Percentiles rank a stretch among this genome's conserved stretches.
These are phyloP conservation scores for Combretum micranthum DNA, from an alignment of 345 rosid species.

Conservation along the genomic window DNA sequence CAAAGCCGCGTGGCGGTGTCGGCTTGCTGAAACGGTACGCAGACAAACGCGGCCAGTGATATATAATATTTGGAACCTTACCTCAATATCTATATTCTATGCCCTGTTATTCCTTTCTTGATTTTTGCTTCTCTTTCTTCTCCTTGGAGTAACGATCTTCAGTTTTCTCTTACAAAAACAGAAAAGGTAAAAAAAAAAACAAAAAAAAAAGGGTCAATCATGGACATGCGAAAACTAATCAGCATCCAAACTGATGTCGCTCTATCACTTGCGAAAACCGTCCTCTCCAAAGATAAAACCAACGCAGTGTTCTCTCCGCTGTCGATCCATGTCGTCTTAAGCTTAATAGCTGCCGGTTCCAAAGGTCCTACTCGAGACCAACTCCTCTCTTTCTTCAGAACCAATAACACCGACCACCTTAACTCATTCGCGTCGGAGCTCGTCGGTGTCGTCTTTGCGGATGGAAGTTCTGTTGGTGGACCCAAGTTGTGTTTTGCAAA, in stretches of 20 bases:
- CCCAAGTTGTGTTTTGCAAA: constrained; percentile 54
- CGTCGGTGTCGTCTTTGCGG: constrained; percentile 53
- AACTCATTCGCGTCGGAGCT: constrained; percentile 50
- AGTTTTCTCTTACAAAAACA: neutral
- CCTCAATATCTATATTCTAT: too few species aligned
- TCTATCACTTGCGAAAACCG: constrained; percentile 34
- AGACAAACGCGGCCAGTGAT: too few species aligned
- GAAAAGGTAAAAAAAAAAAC: neutral
- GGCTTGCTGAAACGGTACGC: too few species aligned
- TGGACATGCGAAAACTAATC: constrained; percentile 60
- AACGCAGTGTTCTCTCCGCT: constrained; percentile 75
- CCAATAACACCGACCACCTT: constrained; percentile 49
- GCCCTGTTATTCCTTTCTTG: too few species aligned
- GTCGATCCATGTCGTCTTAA: constrained; percentile 60
- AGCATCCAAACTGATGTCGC: constrained; percentile 50
- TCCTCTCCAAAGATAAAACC: constrained; percentile 31
- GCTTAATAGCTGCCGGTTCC: constrained; percentile 69
- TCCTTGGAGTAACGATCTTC: too few species aligned
- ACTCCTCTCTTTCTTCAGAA: constrained; percentile 68
- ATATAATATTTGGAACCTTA: too few species aligned
- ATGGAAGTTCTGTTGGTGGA: constrained; percentile 61
- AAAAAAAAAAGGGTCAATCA: constrained; percentile 9
- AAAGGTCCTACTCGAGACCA: constrained; percentile 55
- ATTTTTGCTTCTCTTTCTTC: too few species aligned
- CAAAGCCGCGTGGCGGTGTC: too few species aligned